Conservation (phyloP, 352 stramenopile species). For the Phytopythium sindhum region DNA sequence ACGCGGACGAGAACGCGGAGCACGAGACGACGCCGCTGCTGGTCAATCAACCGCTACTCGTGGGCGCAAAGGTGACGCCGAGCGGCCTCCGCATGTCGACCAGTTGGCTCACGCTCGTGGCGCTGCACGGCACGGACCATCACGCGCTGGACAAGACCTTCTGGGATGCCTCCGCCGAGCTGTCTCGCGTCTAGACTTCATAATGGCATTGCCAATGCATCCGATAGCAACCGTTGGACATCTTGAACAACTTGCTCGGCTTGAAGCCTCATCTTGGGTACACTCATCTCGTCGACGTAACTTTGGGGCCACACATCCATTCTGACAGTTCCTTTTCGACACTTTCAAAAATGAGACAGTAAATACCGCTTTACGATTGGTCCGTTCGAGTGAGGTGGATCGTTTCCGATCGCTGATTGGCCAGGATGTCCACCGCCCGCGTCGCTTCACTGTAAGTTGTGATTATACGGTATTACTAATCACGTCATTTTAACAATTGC, state of each 20-base stretch:
- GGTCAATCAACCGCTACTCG: too few species aligned
- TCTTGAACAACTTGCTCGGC: too few species aligned
- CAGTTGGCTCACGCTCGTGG: background rate
- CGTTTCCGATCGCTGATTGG: background rate
- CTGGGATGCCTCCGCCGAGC: background rate
- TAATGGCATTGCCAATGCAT: background rate
- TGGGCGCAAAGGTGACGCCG: background rate
- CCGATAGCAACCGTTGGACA: background rate
- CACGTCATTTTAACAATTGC: too few species aligned
- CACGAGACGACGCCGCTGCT: conserved; percentile 4
- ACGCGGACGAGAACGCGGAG: conserved; percentile 28
- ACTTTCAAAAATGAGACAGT: background rate
- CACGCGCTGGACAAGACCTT: background rate
- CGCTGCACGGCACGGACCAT: background rate
- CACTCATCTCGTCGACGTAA: background rate
- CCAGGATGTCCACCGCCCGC: background rate
- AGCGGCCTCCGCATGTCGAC: too few species aligned
- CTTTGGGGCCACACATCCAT: background rate
- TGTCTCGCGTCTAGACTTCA: background rate
- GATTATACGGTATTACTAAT: too few species aligned
- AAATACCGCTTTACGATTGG: background rate
- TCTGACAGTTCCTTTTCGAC: background rate
- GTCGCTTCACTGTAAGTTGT: too few species aligned
- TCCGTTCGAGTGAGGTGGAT: background rate
- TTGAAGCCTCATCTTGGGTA: background rate